These are phyloP conservation scores for Pseudogymnoascus sp. DNA, from an alignment of 2,329 filamentous ascomycete genomes.

Conservation along the genomic window DNA sequence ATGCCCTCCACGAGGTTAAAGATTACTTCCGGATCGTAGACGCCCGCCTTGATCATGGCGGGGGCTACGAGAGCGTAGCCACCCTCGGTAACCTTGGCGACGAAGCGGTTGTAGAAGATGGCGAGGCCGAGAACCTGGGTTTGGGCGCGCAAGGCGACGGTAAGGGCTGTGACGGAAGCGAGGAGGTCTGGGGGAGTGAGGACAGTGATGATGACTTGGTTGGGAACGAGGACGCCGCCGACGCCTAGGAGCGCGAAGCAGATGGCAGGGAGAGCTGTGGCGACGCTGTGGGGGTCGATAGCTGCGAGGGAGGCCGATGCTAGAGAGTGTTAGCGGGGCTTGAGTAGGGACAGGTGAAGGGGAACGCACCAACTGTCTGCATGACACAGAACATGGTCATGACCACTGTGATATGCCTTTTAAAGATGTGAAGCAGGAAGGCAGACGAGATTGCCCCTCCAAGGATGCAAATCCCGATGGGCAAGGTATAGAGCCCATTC, in stretches of 20 bases:
- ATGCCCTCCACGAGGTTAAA: background rate
- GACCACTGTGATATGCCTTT: constrained; percentile 51
- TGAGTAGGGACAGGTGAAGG: background rate
- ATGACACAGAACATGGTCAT: constrained; percentile 43
- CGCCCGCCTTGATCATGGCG: background rate
- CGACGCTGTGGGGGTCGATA: constrained; percentile 45
- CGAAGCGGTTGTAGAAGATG: constrained; percentile 47
- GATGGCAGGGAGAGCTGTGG: constrained; percentile 49
- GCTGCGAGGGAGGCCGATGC: constrained; percentile 42
- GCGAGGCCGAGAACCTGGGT: constrained; percentile 58
- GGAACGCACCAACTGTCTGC: constrained; percentile 43
- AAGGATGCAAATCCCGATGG: constrained; percentile 57
- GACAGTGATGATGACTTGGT: constrained; percentile 59
- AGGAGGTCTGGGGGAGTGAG: constrained; percentile 63
- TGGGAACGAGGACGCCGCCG: constrained; percentile 60
- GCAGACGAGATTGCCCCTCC: constrained; percentile 52
- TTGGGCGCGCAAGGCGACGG: constrained; percentile 58
- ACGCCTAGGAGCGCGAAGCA: constrained; percentile 56
- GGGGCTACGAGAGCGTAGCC: constrained; percentile 18
- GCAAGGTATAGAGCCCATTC: constrained; percentile 56
- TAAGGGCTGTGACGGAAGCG: constrained; percentile 59
- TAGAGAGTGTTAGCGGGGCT: background rate
- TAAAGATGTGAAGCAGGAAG: constrained; percentile 47
- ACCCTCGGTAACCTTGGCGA: constrained; percentile 28
- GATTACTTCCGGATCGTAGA: background rate